A percentile compares a stretch with the other conserved stretches of the same genome.
These are phyloP conservation scores for Lentinula novae-zelandiae DNA, from an alignment of 1,284 basidiomycete species.

Conservation along the genomic window DNA sequence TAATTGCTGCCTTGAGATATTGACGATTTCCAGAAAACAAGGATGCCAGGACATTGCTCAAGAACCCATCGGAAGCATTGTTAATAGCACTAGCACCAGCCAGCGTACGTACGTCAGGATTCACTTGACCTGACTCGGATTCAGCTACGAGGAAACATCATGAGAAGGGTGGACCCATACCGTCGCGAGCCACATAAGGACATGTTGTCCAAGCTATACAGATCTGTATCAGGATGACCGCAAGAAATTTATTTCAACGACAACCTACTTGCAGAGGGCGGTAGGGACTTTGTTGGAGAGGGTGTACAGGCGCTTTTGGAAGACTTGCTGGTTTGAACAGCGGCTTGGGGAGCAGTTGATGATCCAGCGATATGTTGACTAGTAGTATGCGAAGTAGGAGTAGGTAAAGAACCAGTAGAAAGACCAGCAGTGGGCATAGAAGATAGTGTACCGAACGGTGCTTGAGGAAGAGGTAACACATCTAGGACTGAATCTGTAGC, in stretches of 20 bases:
- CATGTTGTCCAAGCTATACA: conserved; percentile 53
- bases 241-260: conserved; percentile 11
- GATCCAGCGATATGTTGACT: conserved; percentile 15
- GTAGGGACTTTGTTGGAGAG: conserved; percentile 38
- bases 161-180: not conserved
- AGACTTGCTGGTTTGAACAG: conserved; percentile 25
- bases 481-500: conserved; percentile 1
- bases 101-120: conserved; percentile 54
- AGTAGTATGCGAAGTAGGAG: conserved; percentile 2
- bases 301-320: conserved; percentile 34
- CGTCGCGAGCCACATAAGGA: conserved; percentile 48
- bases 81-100: conserved; percentile 44
- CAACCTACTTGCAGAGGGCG: conserved; percentile 41
- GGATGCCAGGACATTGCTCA: conserved; percentile 51
- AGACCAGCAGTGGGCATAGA: not conserved
- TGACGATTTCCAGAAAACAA: conserved; percentile 34
- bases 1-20: conserved; percentile 35
- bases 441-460: conserved; percentile 11
- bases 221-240: not conserved
- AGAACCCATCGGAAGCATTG: conserved; percentile 41
- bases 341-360: conserved; percentile 27
- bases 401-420: conserved; percentile 3
- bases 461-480: conserved; percentile 12
- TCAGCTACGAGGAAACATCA: not conserved
- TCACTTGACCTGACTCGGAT: conserved; percentile 35